phyloP scores from a whole-genome alignment of 768 basidiomycete species.

The Leccinum olivaceopallidum region DNA sequence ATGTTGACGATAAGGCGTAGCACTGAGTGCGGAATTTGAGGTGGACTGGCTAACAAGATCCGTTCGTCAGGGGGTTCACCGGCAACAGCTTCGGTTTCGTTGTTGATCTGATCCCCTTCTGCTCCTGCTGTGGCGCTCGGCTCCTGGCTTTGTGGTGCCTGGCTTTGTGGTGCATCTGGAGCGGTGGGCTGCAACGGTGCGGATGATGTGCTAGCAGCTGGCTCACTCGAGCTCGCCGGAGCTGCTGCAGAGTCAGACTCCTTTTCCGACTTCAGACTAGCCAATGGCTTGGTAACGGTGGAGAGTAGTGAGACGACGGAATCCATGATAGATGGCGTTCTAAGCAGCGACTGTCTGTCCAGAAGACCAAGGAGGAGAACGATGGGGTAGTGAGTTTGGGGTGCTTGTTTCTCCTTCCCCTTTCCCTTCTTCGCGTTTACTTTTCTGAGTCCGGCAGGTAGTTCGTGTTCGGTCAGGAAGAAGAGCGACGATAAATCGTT shows the following conservation, averaged over 20 bases:
- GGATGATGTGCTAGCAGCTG: slow-evolving; percentile 7
- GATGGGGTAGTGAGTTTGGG: slow-evolving; percentile 87
- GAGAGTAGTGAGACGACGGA: slow-evolving; percentile 87
- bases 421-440: slow-evolving; percentile 83
- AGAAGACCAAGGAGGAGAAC: slow-evolving; percentile 86
- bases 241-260: slow-evolving; percentile 29
- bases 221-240: slow-evolving; percentile 18
- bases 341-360: slow-evolving; percentile 82
- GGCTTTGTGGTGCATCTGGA: slow-evolving; percentile 11
- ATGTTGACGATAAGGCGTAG: slow-evolving; percentile 94
- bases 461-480: slow-evolving; percentile 95
- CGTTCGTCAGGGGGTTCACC: slow-evolving; percentile 38
- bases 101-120: slow-evolving; percentile 26
- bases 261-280: slow-evolving; percentile 56
- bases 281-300: slow-evolving; percentile 83
- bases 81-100: slow-evolving; percentile 17
- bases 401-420: slow-evolving; percentile 85
- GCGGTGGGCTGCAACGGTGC: slow-evolving; percentile 4
- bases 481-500: slow-evolving; percentile 87
- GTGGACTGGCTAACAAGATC: slow-evolving; percentile 67
- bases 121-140: slow-evolving; percentile 13
- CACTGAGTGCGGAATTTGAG: slow-evolving; percentile 82
- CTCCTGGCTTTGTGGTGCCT: slow-evolving; percentile 4
- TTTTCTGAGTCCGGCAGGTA: slow-evolving; percentile 75
- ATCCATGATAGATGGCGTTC: slow-evolving; percentile 90